Evolutionary conservation across 352 stramenopile genomes (phyloP).

Genomic region (Globisporangium spinosum): DNA sequence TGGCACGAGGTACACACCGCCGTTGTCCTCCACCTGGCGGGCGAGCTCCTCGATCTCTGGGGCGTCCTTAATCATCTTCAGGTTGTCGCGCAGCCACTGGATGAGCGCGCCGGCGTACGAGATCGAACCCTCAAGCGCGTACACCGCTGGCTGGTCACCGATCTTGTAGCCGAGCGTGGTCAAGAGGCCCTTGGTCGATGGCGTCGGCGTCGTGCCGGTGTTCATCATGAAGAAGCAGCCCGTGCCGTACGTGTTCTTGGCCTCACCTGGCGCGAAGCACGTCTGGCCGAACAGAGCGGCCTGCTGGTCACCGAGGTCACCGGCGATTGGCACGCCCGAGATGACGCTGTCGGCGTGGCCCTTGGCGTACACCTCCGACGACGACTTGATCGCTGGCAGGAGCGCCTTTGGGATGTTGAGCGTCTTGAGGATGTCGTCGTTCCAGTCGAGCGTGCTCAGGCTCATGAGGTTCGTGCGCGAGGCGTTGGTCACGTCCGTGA

Average conservation of each 20-base stretch:
- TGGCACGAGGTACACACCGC: slow-evolving; percentile 97
- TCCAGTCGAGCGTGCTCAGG: slow-evolving; percentile 90
- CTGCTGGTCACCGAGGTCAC: slow-evolving; percentile 96
- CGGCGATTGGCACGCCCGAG: slow-evolving; percentile 86
- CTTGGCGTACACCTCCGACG: slow-evolving; percentile 82
- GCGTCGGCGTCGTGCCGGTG: slow-evolving; percentile 89
- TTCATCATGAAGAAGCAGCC: slow-evolving; percentile 99
- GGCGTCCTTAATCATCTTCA: slow-evolving; percentile 91
- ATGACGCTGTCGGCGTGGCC: slow-evolving; percentile 59
- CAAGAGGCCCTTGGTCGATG: slow-evolving; percentile 92
- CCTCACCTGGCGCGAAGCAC: slow-evolving; percentile 92
- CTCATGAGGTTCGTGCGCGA: slow-evolving; percentile 95
- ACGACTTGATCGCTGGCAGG: slow-evolving; percentile 92
- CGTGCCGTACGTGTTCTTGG: slow-evolving; percentile 99
- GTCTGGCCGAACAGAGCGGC: slow-evolving; percentile 96
- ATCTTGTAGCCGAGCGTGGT: slow-evolving; percentile 92
- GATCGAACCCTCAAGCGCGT: slow-evolving; percentile 97
- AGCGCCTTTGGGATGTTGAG: slow-evolving; percentile 86
- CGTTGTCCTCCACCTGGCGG: slow-evolving; percentile 88
- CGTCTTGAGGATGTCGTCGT: slow-evolving; percentile 79
- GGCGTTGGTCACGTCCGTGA: slow-evolving; percentile 98
- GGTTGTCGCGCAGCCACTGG: slow-evolving; percentile 98
- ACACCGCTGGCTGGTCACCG: slow-evolving; percentile 83
- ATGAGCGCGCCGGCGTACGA: slow-evolving; percentile 95
- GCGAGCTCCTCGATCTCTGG: slow-evolving; percentile 89